Evolutionary conservation across 352 stramenopile genomes (phyloP), one percentile per base, ranked within the genome.

Genomic region (Globisporangium ultimum): DNA sequence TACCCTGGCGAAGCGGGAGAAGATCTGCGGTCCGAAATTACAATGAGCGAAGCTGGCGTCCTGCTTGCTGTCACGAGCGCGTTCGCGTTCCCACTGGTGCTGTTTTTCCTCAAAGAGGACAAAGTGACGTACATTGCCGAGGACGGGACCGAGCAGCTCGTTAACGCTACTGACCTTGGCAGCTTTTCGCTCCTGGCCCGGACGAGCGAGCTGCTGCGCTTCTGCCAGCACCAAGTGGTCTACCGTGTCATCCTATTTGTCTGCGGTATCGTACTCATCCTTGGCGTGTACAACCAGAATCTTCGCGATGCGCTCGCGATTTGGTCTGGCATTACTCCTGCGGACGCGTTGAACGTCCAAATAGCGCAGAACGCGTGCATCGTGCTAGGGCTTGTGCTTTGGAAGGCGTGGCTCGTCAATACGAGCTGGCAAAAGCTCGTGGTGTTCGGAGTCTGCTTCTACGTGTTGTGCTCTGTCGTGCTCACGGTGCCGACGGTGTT

Each of bases 221-320:
- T 87, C 22, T 80, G 65, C 48, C 72, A 82, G 40, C 68, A 86
- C 34, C 77, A 87, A 22, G 63, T 84, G 9, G 72, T 78, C 24
- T 79, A 73, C 68, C 75, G 71, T 12, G 67, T 85, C 17, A 43
- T 89, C 20, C 53, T 72, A 14, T 89, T 87, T 59, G 61, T 86
- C 40, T 59, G 76, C 41, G 48, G 72, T 11, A 64, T 76, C 45
- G 67, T 75, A 38, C 68, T 74, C 38, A 7, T 84, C 18, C 53
- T 85, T 0, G 65, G 66, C 1, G 57, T 75, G 8, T 74, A 71
- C 49, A 76, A 84, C 58, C 66, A 66, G 10, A 71, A 65, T 24
- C 56, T 74, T 17, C 61, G 67, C 11, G 48, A 66, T 34, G 68
- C 72, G 2, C 46, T 87, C 14, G 56, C 61, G 17, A 58, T 0